A percentile compares a stretch with the other conserved stretches of the same genome.
phyloP scores from a whole-genome alignment of 305 asterid genomes.

The Fraxinus albicans region DNA sequence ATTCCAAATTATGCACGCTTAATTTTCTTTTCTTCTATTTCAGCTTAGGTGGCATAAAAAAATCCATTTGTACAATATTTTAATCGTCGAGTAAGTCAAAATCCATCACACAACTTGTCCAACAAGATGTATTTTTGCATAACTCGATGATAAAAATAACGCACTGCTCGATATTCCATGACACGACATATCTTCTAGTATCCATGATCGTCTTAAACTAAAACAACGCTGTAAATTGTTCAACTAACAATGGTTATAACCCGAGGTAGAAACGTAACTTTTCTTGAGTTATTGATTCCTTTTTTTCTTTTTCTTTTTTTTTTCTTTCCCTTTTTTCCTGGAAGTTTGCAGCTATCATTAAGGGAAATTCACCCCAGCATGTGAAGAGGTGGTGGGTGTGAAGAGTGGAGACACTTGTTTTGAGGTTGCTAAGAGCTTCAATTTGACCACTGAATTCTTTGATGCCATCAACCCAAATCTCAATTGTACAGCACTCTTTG shows the following conservation, averaged over 20 bases:
- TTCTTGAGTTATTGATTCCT: no score
- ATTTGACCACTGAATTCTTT: conserved; percentile 14
- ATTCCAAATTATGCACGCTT: background rate
- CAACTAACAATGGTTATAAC: no score
- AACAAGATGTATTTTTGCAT: background rate
- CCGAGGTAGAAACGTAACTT: no score
- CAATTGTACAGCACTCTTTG: conserved; percentile 30
- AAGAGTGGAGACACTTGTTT: conserved; percentile 34
- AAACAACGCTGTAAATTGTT: no score
- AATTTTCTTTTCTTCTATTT: background rate
- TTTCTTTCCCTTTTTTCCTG: no score
- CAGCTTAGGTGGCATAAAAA: background rate
- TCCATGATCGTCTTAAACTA: no score
- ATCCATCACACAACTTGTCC: background rate
- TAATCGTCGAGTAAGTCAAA: background rate
- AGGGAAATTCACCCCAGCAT: background rate
- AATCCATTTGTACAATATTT: background rate
- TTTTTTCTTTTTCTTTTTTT: no score
- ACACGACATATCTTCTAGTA: background rate
- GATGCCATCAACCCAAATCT: conserved; percentile 35
- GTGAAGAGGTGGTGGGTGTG: conserved; percentile 30
- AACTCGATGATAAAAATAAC: background rate
- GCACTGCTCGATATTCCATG: background rate
- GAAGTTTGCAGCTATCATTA: background rate
- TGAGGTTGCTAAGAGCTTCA: conserved; percentile 6